Conservation (phyloP, 164 flowering plant genomes). For the Paratinospora sagittata region DNA sequence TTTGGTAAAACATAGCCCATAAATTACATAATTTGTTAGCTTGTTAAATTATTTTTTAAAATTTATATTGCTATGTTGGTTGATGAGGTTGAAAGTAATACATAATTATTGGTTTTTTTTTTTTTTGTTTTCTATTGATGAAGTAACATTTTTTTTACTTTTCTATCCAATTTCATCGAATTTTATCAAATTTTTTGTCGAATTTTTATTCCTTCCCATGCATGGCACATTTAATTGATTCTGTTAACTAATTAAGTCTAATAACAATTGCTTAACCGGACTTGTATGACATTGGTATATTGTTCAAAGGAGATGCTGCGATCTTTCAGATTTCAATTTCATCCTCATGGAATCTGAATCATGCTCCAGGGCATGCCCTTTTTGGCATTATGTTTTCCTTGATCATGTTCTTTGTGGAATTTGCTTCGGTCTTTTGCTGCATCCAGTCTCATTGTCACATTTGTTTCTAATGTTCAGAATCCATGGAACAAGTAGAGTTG, state of each 20-base stretch:
- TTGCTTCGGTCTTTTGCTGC: not conserved
- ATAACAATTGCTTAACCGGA: not conserved
- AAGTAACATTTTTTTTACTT: too few species aligned
- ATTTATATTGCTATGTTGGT: too few species aligned
- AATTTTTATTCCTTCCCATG: not conserved
- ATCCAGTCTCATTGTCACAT: not conserved
- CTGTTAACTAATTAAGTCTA: not conserved
- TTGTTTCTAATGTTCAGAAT: conserved; percentile 25
- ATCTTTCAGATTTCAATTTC: not conserved
- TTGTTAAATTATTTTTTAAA: too few species aligned
- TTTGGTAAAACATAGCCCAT: too few species aligned
- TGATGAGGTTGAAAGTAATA: too few species aligned
- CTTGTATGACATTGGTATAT: not conserved
- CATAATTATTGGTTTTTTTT: too few species aligned
- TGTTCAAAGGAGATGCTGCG: not conserved
- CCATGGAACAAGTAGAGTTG: conserved; percentile 45
- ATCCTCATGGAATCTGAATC: not conserved
- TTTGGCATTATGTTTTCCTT: not conserved
- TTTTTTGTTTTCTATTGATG: too few species aligned
- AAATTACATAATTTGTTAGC: too few species aligned
- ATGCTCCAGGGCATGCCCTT: not conserved
- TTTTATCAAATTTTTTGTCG: too few species aligned
- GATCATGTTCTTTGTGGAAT: not conserved
- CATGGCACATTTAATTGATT: not conserved
- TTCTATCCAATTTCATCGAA: too few species aligned